These are phyloP conservation scores for Botrytis elliptica DNA, from an alignment of 2,329 filamentous ascomycete genomes.

Conservation along the genomic window DNA sequence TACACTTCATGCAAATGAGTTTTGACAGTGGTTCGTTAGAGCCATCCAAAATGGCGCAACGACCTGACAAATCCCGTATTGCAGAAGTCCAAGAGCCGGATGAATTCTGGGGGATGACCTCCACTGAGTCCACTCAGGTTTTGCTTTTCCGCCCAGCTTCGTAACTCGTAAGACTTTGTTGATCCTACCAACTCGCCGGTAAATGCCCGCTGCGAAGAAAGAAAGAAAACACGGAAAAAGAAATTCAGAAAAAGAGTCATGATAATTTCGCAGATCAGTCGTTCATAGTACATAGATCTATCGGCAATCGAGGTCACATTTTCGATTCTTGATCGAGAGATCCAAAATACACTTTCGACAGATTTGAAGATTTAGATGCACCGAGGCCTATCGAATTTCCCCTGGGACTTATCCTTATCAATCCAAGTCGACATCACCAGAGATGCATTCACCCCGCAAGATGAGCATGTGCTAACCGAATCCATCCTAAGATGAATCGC, in stretches of 20 bases:
- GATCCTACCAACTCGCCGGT: neutral
- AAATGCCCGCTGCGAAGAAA: neutral
- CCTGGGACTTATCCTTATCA: slow-evolving; percentile 9
- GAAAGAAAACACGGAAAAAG: neutral
- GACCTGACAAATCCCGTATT: neutral
- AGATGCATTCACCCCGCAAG: slow-evolving; percentile 3
- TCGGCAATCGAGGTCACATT: neutral
- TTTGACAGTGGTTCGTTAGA: neutral
- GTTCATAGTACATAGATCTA: neutral
- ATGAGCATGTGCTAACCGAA: neutral
- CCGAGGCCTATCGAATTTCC: neutral
- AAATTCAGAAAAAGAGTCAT: neutral
- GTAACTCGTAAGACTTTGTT: neutral
- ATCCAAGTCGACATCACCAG: neutral
- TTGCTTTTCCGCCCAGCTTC: neutral
- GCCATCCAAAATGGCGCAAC: neutral
- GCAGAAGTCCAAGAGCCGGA: neutral
- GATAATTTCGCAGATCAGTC: neutral
- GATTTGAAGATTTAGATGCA: slow-evolving; percentile 17
- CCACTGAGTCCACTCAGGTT: neutral
- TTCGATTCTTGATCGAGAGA: neutral
- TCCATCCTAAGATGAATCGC: neutral
- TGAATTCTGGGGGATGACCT: neutral
- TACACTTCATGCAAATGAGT: neutral
- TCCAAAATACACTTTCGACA: neutral